These are phyloP conservation scores for Byssoonygena ceratinophila DNA, from an alignment of 2,329 filamentous ascomycete species.

Conservation along the genomic window DNA sequence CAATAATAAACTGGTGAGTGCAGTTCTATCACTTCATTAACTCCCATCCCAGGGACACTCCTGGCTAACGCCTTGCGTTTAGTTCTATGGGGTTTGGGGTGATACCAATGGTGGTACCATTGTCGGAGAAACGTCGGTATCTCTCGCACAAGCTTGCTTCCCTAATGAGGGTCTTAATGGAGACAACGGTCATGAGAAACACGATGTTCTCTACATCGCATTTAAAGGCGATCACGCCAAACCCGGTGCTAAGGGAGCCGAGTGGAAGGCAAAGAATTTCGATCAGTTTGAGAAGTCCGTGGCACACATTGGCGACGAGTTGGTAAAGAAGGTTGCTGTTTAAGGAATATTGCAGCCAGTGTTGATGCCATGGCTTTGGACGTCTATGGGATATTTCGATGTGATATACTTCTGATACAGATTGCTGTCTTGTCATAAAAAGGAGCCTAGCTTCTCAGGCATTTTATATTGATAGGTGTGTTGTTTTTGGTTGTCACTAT, in stretches of 20 bases:
- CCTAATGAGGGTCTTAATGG: conserved; percentile 44
- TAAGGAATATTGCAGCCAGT: too few species aligned
- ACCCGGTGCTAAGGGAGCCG: conserved; percentile 43
- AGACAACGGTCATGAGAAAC: conserved; percentile 44
- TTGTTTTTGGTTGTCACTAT: too few species aligned
- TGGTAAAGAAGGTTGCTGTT: conserved; percentile 3
- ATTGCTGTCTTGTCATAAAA: too few species aligned
- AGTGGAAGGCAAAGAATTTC: conserved; percentile 44
- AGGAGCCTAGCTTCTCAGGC: too few species aligned
- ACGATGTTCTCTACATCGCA: conserved; percentile 53
- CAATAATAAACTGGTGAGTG: conserved; percentile 36
- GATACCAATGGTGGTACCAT: conserved; percentile 50
- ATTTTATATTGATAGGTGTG: too few species aligned
- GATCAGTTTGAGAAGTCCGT: conserved; percentile 36
- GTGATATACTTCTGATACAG: too few species aligned
- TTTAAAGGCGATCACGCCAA: conserved; percentile 49
- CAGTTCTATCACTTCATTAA: too few species aligned
- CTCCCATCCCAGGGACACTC: too few species aligned
- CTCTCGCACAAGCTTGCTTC: conserved; percentile 49
- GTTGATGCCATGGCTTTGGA: too few species aligned
- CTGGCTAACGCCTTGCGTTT: too few species aligned
- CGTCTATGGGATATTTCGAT: too few species aligned
- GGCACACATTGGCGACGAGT: conserved; percentile 18
- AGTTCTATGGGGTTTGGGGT: conserved; percentile 51
- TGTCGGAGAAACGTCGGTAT: conserved; percentile 49